A percentile compares a stretch with the other conserved stretches of the same genome.
Evolutionary conservation across 225 moss, liverwort and hornwort species (phyloP).

Genomic region (Asterella californica): DNA sequence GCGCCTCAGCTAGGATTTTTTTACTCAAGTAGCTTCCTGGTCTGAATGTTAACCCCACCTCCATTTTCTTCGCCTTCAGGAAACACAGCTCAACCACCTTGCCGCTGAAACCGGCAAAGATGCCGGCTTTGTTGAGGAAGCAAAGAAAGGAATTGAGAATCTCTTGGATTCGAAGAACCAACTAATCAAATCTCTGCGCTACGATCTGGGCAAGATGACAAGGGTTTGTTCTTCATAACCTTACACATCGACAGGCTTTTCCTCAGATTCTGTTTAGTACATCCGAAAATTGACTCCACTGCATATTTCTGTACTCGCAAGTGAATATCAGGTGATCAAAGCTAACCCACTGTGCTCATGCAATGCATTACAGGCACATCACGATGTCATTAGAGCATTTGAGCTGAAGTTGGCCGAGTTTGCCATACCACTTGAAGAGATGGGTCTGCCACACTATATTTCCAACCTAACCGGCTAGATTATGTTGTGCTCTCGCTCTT

Average conservation of each 20-base stretch:
- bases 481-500: not conserved
- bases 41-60: not conserved
- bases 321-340: not conserved
- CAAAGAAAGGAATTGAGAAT: slow-evolving; percentile 38
- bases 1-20: not conserved
- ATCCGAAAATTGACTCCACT: not conserved
- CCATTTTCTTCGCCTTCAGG: slow-evolving; percentile 31
- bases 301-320: not conserved
- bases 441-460: slow-evolving; percentile 88
- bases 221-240: slow-evolving; percentile 42
- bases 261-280: not conserved
- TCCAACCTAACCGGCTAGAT: slow-evolving; percentile 37
- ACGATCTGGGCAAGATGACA: slow-evolving; percentile 79
- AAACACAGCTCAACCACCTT: slow-evolving; percentile 68
- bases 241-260: not conserved
- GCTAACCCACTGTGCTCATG: not conserved
- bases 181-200: slow-evolving; percentile 69
- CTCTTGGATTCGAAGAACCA: slow-evolving; percentile 64
- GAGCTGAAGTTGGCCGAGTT: slow-evolving; percentile 79
- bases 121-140: slow-evolving; percentile 21
- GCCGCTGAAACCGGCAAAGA: slow-evolving; percentile 40
- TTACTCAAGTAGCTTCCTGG: not conserved
- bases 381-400: slow-evolving; percentile 68
- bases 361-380: slow-evolving; percentile 54
- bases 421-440: slow-evolving; percentile 81